These are phyloP conservation scores for Aspergillus pseudoglaucus DNA, from an alignment of 2,329 filamentous ascomycete genomes.

Conservation along the genomic window DNA sequence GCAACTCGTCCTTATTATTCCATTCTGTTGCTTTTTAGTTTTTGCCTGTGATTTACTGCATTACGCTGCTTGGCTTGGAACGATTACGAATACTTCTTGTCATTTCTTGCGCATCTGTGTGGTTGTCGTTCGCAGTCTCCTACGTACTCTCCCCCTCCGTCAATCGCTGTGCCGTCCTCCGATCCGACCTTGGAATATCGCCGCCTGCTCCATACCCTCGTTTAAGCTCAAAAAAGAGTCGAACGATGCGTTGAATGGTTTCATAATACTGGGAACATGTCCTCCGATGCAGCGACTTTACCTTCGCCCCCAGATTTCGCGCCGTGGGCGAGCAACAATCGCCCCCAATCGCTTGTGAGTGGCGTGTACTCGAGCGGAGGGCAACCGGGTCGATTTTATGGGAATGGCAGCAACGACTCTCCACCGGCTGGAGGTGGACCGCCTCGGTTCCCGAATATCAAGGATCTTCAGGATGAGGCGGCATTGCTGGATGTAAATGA, in stretches of 20 bases:
- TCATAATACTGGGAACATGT: conserved; percentile 26
- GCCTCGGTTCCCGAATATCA: conserved; percentile 32
- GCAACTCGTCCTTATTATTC: too few relatives aligned
- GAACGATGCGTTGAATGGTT: conserved; percentile 22
- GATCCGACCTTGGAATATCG: not conserved
- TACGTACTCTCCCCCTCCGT: not conserved
- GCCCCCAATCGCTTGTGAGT: conserved; percentile 20
- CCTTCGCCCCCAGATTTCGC: conserved; percentile 29
- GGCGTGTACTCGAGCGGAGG: conserved; percentile 22
- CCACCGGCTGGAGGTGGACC: conserved; percentile 12
- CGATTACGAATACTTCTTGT: too few relatives aligned
- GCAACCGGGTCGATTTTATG: conserved; percentile 19
- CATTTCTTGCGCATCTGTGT: not conserved
- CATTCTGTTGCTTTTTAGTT: not conserved
- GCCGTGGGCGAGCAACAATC: conserved; percentile 24
- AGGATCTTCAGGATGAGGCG: conserved; percentile 36
- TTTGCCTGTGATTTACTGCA: not conserved
- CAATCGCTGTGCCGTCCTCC: not conserved
- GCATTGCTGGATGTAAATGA: conserved; percentile 28
- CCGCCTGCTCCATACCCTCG: not conserved
- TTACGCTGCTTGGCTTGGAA: not conserved
- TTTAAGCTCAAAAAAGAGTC: not conserved
- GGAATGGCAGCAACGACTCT: conserved; percentile 15
- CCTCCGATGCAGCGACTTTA: conserved; percentile 32
- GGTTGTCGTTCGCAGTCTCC: not conserved